A percentile compares a stretch with the other conserved stretches of the same genome.
phyloP scores from a whole-genome alignment of 371 early-diverging fungal species.

The Mucor piriformis region DNA sequence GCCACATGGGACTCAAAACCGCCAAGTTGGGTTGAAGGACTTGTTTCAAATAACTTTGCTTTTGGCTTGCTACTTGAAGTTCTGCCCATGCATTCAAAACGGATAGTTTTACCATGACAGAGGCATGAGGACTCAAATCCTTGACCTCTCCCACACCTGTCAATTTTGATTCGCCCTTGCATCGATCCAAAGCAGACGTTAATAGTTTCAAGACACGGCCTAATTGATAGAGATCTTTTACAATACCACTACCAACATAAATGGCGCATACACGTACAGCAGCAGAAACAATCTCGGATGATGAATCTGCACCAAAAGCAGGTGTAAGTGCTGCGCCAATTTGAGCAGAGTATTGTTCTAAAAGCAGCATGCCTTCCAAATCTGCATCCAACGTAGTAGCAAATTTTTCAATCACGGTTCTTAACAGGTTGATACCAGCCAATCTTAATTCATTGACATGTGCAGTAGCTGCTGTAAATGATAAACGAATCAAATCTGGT shows the following conservation, averaged over 20 bases:
- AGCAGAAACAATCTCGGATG: constrained; percentile 76
- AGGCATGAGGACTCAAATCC: constrained; percentile 70
- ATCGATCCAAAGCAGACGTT: constrained; percentile 71
- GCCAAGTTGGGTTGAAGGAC: constrained; percentile 69
- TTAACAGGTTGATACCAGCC: constrained; percentile 74
- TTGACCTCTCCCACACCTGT: constrained; percentile 64
- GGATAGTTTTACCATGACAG: constrained; percentile 79
- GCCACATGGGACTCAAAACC: constrained; percentile 61
- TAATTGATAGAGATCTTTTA: constrained; percentile 75
- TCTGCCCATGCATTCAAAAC: constrained; percentile 86
- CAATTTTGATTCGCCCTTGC: constrained; percentile 62
- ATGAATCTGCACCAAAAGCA: constrained; percentile 78
- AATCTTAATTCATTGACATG: constrained; percentile 78
- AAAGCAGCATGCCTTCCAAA: constrained; percentile 73
- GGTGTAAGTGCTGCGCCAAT: constrained; percentile 89
- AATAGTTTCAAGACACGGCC: constrained; percentile 75
- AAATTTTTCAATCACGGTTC: constrained; percentile 75
- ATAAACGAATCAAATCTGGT: constrained; percentile 82
- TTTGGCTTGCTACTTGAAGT: constrained; percentile 66
- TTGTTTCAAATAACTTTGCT: constrained; percentile 60
- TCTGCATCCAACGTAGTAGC: constrained; percentile 77
- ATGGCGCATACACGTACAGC: constrained; percentile 85
- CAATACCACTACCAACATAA: constrained; percentile 85
- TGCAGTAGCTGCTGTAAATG: constrained; percentile 86
- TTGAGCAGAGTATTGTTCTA: constrained; percentile 92